Base-by-base conservation (phyloP, 2,329 filamentous ascomycete species). In the Talaromyces sp. region DNA sequence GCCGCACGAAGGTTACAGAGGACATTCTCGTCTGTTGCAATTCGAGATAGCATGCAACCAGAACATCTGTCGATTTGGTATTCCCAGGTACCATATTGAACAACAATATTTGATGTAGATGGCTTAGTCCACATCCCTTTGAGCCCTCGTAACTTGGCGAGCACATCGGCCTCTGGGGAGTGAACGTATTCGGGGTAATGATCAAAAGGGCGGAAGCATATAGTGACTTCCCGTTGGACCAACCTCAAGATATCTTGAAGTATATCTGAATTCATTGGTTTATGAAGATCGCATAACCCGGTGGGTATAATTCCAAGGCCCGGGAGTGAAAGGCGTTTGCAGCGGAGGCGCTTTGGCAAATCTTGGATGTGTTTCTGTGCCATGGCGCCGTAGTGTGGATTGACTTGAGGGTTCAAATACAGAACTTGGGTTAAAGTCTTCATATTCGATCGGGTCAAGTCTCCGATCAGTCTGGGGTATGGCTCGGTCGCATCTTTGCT, bases 31-130 rank as follows among this genome's bases (percentile, higher is more conserved):
- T 71, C 54, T 0, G 52, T 46, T 1, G 64, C 62, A 11, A 77
- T 58, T 0, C 68, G 62, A 6, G 66, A 60, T 9, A 76, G 37
- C 44, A 75, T 73, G 41, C 74, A 77, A 0, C 68, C 74, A 24
- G 70, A 57, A 52, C 74, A 77, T 8, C 54, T 45, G 43, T 72
- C 69, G 17, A 47, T 52, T 54, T 75, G 71, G 37, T 66, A 69
- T 7, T 27, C 11, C 62, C 58, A 51, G 43, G 49, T 29, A 29
- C 54, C 14, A 45, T 57, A 6, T 24, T 32, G 10, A 30, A 39
- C 32, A 7, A 49, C 20, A 27, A 27, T 11, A 13, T 52, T n/a
- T n/a, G 6, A 41, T 30, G 40, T 33, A 8, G 46, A 11, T 7
- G 55, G 55, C 8, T 50, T 46, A 30, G 65, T 59, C 73, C 72